Base-by-base conservation (phyloP, 139 green algal species). In the Mesotaenium endlicherianum region DNA sequence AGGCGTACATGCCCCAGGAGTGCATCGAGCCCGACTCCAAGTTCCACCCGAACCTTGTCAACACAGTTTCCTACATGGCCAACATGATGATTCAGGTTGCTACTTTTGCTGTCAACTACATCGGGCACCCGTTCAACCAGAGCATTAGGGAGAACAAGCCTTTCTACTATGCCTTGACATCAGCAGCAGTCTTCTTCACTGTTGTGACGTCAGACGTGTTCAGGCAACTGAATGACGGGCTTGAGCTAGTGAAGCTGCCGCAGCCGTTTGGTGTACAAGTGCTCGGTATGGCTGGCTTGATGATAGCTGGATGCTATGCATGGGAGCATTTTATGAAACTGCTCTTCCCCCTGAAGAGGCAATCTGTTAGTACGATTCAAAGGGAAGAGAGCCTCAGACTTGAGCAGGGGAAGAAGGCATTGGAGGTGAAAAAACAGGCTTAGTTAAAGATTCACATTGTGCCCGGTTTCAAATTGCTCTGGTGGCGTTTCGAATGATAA, bases 31-130 rank as follows among this genome's bases (percentile, higher is more conserved):
- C 89, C 1, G 95, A 98, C 72, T 74, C 86, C 2, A 91, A 94
- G 50, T 99, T 99, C 84, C 89, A 93, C 85, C 94, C 95, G 86
- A 99, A 99, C 91, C 85, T 99, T 17, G 94, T 99, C 57, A 99
- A 99, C 93, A 97, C 91, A 26, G 92, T 97, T 2, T 97, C 93
- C 87, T 99, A 97, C 90, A 89, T 97, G 40, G 92, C 94, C 39
- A 95, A 96, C 85, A 93, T 94, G 31, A 86, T 91, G 86, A 94
- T 97, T 58, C 92, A 95, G 53, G 91, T 95, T n/a, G 92, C 89
- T 70, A 98, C 95, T 6, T 98, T 98, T 87, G 93, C 91, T 0
- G 94, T 97, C 68, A 98, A 98, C 91, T 98, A 98, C 88, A 91
- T 97, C 44, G 96, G 95, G 17, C 87, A 93, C 71, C 95, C 95